Evolutionary conservation across 768 basidiomycete species (phyloP), one percentile per base, ranked within the genome.

Genomic region (Xerocomellus intermedius): DNA sequence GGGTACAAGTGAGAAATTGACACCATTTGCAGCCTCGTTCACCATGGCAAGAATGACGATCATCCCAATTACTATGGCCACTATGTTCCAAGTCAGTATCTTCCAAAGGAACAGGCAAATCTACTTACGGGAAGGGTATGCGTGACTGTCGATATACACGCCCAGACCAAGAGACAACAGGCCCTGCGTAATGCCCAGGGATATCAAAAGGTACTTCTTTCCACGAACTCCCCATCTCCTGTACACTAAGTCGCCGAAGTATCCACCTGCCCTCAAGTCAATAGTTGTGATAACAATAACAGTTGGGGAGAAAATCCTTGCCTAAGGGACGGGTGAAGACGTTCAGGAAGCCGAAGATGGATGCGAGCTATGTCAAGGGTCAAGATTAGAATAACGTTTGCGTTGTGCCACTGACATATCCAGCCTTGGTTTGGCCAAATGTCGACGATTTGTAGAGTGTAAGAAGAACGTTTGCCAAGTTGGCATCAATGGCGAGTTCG

Each of bases 101-200:
- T 33, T 33, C 13, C 33, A 5, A 14, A 2, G 13, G 14, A 33
- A 33, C 35, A 43, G 36, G 21, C 13, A 22, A 17, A 59, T 14
- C 6, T 21, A 2, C 63, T 50, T 28, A 68, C 69, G 57, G 3
- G 62, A 60, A 22, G 68, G 64, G 3, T 64, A 21, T 1, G 46
- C 9, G 36, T 60, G 57, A 24, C 26, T 55, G 46, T 72, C 68
- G 14, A 73, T 69, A 51, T 81, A 82, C 5, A 80, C 48, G 21
- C 83, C 83, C 21, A 55, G 42, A 19, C 42, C 48, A 9, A 55
- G 21, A 19, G 54, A 45, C 33, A 55, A 13, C 12, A 55, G 21
- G 16, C 54, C 54, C 37, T 55, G 54, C 5, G 13, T 8, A 19
- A 50, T 6, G 3, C 54, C 54, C 10, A 55, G 12, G 21, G 17